Percentiles rank a stretch among this genome's conserved stretches.
Conservation (phyloP, 2,329 filamentous ascomycete genomes). For the Podosphaera leucotricha region DNA sequence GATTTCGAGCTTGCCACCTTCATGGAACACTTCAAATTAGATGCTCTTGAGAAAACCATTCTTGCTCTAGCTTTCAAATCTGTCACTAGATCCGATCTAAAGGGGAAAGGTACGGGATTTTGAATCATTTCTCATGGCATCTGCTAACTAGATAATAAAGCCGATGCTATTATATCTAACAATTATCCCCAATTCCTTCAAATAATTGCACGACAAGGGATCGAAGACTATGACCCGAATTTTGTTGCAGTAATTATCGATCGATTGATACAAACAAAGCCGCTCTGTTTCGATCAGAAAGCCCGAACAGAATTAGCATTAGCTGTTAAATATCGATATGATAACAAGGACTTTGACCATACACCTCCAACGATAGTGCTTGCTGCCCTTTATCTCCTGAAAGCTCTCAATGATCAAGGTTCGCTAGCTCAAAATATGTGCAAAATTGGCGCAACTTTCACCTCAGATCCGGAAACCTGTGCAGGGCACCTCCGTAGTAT, state of each 20-base stretch:
- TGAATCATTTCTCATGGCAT: background rate
- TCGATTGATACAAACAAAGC: constrained; percentile 67
- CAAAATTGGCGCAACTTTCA: constrained; percentile 49
- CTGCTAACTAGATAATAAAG: constrained; percentile 22
- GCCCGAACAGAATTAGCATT: constrained; percentile 44
- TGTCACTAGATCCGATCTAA: constrained; percentile 56
- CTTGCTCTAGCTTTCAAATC: constrained; percentile 75
- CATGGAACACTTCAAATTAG: constrained; percentile 86
- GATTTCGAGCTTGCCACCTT: constrained; percentile 94
- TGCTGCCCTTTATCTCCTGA: constrained; percentile 43
- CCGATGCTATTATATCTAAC: constrained; percentile 69
- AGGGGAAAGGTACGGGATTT: constrained; percentile 52
- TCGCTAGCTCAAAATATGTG: constrained; percentile 45
- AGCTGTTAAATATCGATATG: constrained; percentile 36
- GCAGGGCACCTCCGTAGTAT: constrained; percentile 28
- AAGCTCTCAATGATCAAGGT: constrained; percentile 37
- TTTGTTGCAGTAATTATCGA: constrained; percentile 67
- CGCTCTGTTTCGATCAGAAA: constrained; percentile 60
- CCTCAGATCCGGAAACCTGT: constrained; percentile 48
- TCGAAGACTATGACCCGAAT: constrained; percentile 39
- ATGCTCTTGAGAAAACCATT: constrained; percentile 67
- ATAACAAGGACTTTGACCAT: constrained; percentile 28
- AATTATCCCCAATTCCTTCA: constrained; percentile 51
- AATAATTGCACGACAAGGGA: constrained; percentile 40
- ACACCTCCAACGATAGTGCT: constrained; percentile 47